Evolutionary conservation across 345 rosid genomes (phyloP).

Genomic region (Eucalyptus marginata): DNA sequence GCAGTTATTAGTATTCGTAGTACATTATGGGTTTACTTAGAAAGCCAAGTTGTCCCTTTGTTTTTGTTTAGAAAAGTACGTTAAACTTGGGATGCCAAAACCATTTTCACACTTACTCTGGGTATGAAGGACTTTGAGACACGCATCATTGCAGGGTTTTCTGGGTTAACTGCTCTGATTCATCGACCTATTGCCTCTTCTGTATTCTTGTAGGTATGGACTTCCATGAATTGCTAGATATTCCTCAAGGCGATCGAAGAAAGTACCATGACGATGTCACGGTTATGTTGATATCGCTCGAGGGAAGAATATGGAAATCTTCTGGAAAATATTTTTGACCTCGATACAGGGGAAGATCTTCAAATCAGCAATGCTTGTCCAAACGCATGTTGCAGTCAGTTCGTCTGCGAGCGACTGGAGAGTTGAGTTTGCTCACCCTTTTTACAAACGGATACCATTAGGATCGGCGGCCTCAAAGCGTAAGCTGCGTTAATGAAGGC

Average conservation of each 20-base stretch:
- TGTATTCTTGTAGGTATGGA: slow-evolving; percentile 55
- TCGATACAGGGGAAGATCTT: not conserved
- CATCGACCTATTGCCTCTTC: not conserved
- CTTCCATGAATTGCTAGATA: slow-evolving; percentile 83
- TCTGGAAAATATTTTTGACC: slow-evolving; percentile 82
- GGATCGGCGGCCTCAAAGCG: not conserved
- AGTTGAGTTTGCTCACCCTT: not conserved
- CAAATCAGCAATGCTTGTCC: not conserved
- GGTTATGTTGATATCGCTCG: slow-evolving; percentile 90
- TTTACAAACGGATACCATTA: not conserved
- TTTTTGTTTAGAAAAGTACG: not conserved
- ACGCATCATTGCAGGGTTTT: not conserved
- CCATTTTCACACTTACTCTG: not conserved
- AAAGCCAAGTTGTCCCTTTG: not conserved
- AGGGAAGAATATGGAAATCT: slow-evolving; percentile 98
- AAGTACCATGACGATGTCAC: slow-evolving; percentile 97
- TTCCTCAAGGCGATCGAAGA: slow-evolving; percentile 94
- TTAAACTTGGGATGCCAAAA: not conserved
- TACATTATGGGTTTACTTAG: not conserved
- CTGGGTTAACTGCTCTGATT: not conserved
- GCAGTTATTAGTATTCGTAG: not conserved
- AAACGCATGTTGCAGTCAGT: not conserved
- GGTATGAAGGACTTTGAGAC: not conserved
- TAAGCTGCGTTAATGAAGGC: not conserved
- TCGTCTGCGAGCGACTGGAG: not conserved